Conservation (phyloP, 768 basidiomycete genomes). For the Leccinum boreale region DNA sequence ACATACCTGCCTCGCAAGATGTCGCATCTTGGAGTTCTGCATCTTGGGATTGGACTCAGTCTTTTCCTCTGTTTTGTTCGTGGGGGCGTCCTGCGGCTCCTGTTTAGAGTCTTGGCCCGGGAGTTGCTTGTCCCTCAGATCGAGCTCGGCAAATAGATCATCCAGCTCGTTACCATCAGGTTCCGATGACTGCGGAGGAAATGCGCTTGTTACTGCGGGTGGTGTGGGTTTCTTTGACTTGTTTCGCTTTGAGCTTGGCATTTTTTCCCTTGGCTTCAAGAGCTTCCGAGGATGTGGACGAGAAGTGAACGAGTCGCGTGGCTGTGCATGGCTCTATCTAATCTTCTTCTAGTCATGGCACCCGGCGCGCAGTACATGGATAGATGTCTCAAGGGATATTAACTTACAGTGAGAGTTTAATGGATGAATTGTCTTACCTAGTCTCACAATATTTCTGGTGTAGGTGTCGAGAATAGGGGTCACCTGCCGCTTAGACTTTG, state of each 20-base stretch:
- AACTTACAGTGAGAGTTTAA: too few relatives aligned
- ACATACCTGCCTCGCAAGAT: constrained; percentile 68
- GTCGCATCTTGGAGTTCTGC: constrained; percentile 59
- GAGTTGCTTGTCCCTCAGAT: constrained; percentile 52
- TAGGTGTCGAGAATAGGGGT: too few relatives aligned
- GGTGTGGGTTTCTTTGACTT: constrained; percentile 49
- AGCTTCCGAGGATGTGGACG: background rate
- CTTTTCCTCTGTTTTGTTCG: constrained; percentile 20
- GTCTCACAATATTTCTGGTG: too few relatives aligned
- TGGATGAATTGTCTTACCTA: too few relatives aligned
- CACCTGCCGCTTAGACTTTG: too few relatives aligned
- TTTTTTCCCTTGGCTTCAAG: background rate
- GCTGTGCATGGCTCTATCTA: background rate
- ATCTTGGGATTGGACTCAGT: constrained; percentile 34
- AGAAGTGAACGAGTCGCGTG: background rate
- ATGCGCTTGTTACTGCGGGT: constrained; percentile 14
- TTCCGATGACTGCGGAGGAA: constrained; percentile 29
- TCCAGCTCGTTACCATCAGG: constrained; percentile 53
- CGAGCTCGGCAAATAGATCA: constrained; percentile 74
- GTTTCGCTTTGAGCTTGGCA: constrained; percentile 45
- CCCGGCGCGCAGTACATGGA: too few relatives aligned
- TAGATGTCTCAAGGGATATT: too few relatives aligned
- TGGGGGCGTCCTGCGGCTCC: constrained; percentile 39
- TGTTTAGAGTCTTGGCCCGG: constrained; percentile 43
- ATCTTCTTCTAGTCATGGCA: too few relatives aligned